These are phyloP conservation scores for Bromus sterilis DNA, from an alignment of 176 grass and related monocot species.

Conservation along the genomic window DNA sequence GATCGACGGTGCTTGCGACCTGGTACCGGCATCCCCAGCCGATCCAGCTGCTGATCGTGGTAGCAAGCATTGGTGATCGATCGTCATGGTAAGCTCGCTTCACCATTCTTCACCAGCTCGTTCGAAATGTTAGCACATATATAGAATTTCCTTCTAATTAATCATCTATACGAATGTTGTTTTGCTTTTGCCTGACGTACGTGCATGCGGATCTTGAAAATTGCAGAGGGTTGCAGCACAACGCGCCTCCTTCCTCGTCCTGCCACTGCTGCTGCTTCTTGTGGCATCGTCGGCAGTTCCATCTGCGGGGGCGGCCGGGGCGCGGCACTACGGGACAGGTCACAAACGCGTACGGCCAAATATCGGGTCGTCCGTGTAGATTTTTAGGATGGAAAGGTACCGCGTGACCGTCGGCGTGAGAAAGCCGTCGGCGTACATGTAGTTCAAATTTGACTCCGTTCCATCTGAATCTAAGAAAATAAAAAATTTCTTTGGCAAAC, in stretches of 20 bases:
- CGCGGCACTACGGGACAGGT: neutral
- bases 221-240: neutral
- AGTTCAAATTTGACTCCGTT: too few species aligned
- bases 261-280: neutral
- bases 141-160: neutral
- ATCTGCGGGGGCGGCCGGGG: neutral
- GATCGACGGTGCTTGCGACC: too few species aligned
- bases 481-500: too few species aligned
- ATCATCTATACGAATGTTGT: neutral
- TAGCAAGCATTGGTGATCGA: too few species aligned
- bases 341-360: too few species aligned
- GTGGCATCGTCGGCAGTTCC: neutral
- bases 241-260: neutral
- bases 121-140: neutral
- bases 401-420: too few species aligned
- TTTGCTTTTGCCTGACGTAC: neutral
- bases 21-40: neutral
- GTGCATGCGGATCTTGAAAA: neutral
- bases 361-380: too few species aligned
- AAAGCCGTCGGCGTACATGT: too few species aligned
- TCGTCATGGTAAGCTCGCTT: neutral
- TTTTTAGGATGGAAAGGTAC: too few species aligned
- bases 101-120: neutral
- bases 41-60: neutral
- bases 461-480: too few species aligned